Evolutionary conservation across 2,329 filamentous ascomycete genomes (phyloP), one percentile per base, ranked within the genome.

Genomic region (Mollisia scopiformis): DNA sequence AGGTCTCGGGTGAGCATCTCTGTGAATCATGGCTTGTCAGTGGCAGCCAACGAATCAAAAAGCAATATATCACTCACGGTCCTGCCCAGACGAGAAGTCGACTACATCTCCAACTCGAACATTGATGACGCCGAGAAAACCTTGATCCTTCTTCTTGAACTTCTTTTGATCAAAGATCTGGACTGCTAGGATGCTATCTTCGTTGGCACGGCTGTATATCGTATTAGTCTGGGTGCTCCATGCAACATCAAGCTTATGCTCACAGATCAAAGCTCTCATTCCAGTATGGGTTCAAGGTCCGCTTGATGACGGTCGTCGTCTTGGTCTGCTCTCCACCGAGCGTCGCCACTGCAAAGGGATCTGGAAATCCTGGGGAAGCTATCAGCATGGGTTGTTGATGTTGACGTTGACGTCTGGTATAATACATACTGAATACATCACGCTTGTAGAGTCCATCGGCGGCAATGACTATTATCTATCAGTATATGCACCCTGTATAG

Each of bases 131-230:
- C 95, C 95, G 6, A 99, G 83, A 74, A 99, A 99, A 8, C 95
- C 95, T 76, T 99, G 95, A 71, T 99, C 95, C 92, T 98, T 99
- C 87, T 99, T 99, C 84, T 99, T 99, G 81, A 99, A 99, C 80
- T 99, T 99, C 82, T 97, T 97, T 79, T 99, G 95, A 78, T 99
- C 95, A 75, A 99, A 99, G 58, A 99, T 97, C 75, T 99, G 95
- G 50, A 99, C 93, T 7, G 95, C 95, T 51, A 99, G 84, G 73
- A 99, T 97, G 76, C 93, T 96, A 73, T 97, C 94, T 75, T 99
- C 95, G 63, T 89, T 95, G 62, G 92, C 94, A 75, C 86, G 86
- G 82, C 95, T 98, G 75, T 61, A 70, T 4, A 33, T n/a, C n/a
- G 21, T 35, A 56, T 53, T 31, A 57, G 59, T 57, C 37, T 53